Percentiles rank a stretch among this genome's conserved stretches.
Conservation (phyloP, 768 basidiomycete genomes). For the Coprinellus micaceus region DNA sequence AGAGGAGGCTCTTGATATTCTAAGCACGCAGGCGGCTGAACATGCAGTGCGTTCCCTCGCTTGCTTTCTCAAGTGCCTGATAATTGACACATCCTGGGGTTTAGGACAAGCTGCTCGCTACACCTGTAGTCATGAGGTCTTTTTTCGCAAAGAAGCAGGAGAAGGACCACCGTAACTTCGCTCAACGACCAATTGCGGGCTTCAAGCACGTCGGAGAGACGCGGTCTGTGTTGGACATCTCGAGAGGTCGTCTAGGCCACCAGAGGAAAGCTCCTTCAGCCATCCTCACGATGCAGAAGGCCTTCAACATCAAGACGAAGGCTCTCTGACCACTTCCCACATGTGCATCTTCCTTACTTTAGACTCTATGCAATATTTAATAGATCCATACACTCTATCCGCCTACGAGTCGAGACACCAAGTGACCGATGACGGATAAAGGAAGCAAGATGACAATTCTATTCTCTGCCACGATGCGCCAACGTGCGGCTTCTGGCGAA, state of each 20-base stretch:
- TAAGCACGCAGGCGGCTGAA: slow-evolving; percentile 55
- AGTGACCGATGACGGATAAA: no score
- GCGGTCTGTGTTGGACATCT: slow-evolving; percentile 50
- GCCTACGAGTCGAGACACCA: not conserved
- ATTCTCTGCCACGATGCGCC: no score
- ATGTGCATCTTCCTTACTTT: not conserved
- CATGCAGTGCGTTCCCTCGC: slow-evolving; percentile 55
- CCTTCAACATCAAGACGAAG: slow-evolving; percentile 32
- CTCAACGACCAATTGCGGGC: slow-evolving; percentile 45
- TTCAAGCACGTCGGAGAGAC: slow-evolving; percentile 56
- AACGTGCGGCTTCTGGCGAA: no score
- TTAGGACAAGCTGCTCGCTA: slow-evolving; percentile 72
- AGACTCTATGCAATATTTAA: not conserved
- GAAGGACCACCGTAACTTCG: slow-evolving; percentile 25
- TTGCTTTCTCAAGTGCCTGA: not conserved
- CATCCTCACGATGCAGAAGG: slow-evolving; percentile 25
- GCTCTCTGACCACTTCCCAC: not conserved
- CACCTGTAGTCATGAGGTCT: slow-evolving; percentile 50
- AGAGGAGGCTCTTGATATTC: slow-evolving; percentile 38
- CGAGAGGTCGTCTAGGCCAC: slow-evolving; percentile 47
- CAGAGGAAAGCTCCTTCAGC: slow-evolving; percentile 19
- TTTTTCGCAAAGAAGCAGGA: slow-evolving; percentile 42
- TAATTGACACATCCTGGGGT: no score
- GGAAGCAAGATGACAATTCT: no score
- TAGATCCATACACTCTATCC: not conserved